Evolutionary conservation across 805 yeast genomes (phyloP).

Genomic region (Yarrowia keelungensis): DNA sequence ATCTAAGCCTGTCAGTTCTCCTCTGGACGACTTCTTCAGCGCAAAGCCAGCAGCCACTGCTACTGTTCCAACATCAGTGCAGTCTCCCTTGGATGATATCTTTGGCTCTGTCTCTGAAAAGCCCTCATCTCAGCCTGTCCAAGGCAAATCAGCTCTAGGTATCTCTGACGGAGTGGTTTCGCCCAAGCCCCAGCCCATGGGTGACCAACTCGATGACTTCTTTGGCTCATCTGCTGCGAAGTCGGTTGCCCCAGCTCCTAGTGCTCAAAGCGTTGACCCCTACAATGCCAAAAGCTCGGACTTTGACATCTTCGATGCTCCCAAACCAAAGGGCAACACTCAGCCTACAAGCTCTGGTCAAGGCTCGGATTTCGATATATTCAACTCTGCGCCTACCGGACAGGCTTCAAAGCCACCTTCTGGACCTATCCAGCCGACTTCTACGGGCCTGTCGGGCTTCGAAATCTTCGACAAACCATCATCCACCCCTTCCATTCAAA

Average conservation of each 20-base stretch:
- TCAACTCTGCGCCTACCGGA: not conserved
- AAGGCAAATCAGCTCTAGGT: not conserved
- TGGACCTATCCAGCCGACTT: not conserved
- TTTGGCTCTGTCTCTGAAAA: not conserved
- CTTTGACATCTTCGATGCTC: not conserved
- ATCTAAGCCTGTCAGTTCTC: not conserved
- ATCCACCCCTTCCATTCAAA: not conserved
- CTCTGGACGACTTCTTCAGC: constrained; percentile 1
- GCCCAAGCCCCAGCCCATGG: too few relatives aligned
- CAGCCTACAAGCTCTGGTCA: not conserved
- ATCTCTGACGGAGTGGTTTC: too few relatives aligned
- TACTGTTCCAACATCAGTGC: too few relatives aligned
- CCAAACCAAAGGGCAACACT: not conserved
- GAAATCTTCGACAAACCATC: constrained; percentile 19
- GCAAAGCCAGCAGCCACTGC: not conserved
- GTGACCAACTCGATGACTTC: constrained; percentile 4
- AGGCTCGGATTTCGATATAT: not conserved
- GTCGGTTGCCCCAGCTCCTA: too few relatives aligned
- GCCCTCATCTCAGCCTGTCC: not conserved
- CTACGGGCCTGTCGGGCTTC: constrained; percentile 5
- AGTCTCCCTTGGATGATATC: constrained; percentile 11
- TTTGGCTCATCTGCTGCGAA: not conserved
- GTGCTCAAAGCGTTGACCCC: too few relatives aligned
- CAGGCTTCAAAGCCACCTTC: not conserved
- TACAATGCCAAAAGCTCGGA: not conserved